phyloP scores from a whole-genome alignment of 2,329 filamentous ascomycete genomes.

The Calonectria pseudoturangicola region DNA sequence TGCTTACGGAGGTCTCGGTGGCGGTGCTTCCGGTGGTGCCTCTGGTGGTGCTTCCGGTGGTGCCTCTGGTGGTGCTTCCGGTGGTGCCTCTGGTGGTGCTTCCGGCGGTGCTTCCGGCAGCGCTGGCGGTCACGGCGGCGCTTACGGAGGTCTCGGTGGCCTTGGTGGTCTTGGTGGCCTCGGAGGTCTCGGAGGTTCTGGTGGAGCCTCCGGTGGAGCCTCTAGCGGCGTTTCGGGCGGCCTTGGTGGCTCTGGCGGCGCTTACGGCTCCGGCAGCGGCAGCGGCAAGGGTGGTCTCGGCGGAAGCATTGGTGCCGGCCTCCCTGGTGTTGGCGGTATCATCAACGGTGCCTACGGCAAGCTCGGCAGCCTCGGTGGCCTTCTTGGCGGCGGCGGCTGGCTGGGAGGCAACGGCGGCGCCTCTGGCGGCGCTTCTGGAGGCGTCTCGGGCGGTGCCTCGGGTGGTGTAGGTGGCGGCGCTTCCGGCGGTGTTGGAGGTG shows the following conservation, averaged over 20 bases:
- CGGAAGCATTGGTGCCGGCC: not conserved
- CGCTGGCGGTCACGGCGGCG: not conserved
- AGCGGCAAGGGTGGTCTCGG: not conserved
- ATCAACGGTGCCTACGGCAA: slow-evolving; percentile 10
- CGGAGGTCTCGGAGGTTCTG: not conserved
- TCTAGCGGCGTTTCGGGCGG: not conserved
- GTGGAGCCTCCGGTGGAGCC: not conserved
- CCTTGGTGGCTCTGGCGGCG: not conserved
- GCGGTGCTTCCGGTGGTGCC: not conserved
- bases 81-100: not conserved
- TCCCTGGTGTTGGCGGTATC: not conserved
- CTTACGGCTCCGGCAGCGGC: not conserved
- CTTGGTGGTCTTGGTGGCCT: not conserved
- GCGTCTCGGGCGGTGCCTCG: slow-evolving; percentile 1
- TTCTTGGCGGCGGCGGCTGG: slow-evolving; percentile 12
- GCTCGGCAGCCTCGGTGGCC: not conserved
- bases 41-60: not conserved
- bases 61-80: not conserved
- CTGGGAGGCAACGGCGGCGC: not conserved
- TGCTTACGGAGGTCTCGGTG: not conserved
- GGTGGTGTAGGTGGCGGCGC: not conserved
- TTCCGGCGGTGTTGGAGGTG: not conserved
- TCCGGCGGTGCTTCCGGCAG: not conserved
- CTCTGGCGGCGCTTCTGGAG: not conserved
- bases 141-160: not conserved